Evolutionary conservation across 139 green algal species (phyloP).

Genomic region (Closterium sp.): DNA sequence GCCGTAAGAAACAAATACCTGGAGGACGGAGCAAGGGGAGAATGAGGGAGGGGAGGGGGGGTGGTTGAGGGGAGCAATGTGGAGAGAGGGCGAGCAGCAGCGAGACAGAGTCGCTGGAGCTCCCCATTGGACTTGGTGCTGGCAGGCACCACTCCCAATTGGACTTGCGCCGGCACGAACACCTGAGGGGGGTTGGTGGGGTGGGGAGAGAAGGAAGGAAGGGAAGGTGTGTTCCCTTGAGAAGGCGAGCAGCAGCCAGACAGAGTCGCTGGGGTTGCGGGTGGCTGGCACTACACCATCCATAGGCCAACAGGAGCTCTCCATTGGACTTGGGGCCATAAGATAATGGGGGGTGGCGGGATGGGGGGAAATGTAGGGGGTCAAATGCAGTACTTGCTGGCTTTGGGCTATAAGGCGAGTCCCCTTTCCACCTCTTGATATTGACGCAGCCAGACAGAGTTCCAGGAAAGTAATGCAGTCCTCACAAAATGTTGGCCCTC

Average conservation of each 20-base stretch:
- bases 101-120: no score
- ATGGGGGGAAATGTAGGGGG: no score
- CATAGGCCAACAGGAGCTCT: slow-evolving; percentile 67
- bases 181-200: no score
- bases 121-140: no score
- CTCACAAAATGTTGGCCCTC: no score
- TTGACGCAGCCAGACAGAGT: no score
- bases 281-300: background rate
- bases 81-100: background rate
- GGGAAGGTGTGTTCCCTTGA: background rate
- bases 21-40: no score
- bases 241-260: slow-evolving; percentile 47
- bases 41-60: no score
- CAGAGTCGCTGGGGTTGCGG: slow-evolving; percentile 64
- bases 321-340: slow-evolving; percentile 51
- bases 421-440: no score
- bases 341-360: slow-evolving; percentile 54
- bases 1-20: slow-evolving; percentile 59
- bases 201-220: no score
- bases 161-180: no score
- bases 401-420: slow-evolving; percentile 65
- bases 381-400: slow-evolving; percentile 71
- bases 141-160: no score
- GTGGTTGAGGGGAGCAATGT: slow-evolving; percentile 39
- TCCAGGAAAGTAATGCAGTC: slow-evolving; percentile 3